Evolutionary conservation across 1,139 yeast genomes (phyloP).

Genomic region (Sporopachydermia cereana): DNA sequence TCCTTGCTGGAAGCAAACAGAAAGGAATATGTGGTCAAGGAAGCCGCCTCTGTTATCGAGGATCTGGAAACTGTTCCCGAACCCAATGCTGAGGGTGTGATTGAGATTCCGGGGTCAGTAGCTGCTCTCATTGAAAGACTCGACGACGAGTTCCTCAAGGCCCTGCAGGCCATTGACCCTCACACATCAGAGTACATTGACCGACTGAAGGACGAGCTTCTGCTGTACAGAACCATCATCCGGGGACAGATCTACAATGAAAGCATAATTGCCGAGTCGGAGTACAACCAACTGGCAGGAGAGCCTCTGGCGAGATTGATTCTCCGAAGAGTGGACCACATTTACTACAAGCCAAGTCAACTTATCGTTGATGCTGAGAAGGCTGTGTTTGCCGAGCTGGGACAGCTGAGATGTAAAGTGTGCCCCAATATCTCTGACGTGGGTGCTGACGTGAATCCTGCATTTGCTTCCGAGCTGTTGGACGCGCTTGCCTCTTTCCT

Average conservation of each 20-base stretch:
- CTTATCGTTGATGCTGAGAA: conserved; percentile 61
- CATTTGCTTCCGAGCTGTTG: conserved; percentile 43
- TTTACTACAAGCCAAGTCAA: conserved; percentile 82
- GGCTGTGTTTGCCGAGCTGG: conserved; percentile 53
- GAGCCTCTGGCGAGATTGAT: conserved; percentile 67
- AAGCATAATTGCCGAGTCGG: conserved; percentile 37
- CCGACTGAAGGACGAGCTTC: conserved; percentile 79
- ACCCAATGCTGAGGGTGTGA: conserved; percentile 67
- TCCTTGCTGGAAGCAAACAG: conserved; percentile 54
- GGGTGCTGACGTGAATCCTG: conserved; percentile 14
- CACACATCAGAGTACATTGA: conserved; percentile 91
- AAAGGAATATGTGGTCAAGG: conserved; percentile 55
- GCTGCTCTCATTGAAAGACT: conserved; percentile 83
- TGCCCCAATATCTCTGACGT: conserved; percentile 25
- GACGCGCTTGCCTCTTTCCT: conserved; percentile 55
- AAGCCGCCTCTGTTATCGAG: conserved; percentile 66
- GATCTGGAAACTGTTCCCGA: conserved; percentile 45
- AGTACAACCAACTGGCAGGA: conserved; percentile 27
- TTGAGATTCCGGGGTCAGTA: conserved; percentile 71
- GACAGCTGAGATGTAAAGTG: conserved; percentile 17
- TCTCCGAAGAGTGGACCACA: conserved; percentile 79
- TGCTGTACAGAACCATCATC: conserved; percentile 62
- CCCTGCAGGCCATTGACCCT: conserved; percentile 83
- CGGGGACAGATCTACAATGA: conserved; percentile 85
- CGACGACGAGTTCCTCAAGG: conserved; percentile 87